Evolutionary conservation across 2,329 filamentous ascomycete species (phyloP), one percentile per base, ranked within the genome.

Genomic region (Verruconis gallopava): DNA sequence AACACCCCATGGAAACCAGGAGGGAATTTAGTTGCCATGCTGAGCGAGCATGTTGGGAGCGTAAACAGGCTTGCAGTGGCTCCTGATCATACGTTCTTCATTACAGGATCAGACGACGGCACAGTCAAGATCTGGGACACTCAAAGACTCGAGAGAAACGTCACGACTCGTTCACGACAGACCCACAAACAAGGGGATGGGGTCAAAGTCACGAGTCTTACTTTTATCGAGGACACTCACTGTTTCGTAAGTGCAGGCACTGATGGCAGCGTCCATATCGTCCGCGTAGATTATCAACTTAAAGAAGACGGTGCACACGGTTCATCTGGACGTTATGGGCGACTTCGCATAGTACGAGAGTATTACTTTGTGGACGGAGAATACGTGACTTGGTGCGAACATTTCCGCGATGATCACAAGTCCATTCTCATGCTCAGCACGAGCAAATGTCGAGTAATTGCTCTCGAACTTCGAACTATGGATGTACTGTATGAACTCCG

Each of bases 81-180:
- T 2, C 85, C 89, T 1, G 91, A 98, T 55, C 89, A 98, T 57
- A 67, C 79, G 3, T 98, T 98, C 63, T 98, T 98, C 60, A 72
- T 95, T 44, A 96, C 91, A 1, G 89, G 79, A 4, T 89, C 88
- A 6, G 85, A 94, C 53, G 91, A 98, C 59, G 85, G 91, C 2
- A 77, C 75, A 4, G 84, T 95, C 44, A 93, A 85, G 55, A 73
- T 98, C 4, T 98, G 91, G 91, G 91, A 98, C 61, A 81, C 85
- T 19, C 79, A 78, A 19, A 75, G 91, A 18, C 70, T 98, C 4
- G 91, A 98, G 61, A 81, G 86, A 35, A 96, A 95, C 55, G 77
- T 96, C 38, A 81, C 84, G 0, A 82, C 93, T 52, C 77, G 86
- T 34, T 86, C 91, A 20, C 74, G 89, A 17, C 84, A 93, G 55